Evolutionary conservation across 257 asterid genomes (phyloP).

Genomic region (Linaria vulgaris): DNA sequence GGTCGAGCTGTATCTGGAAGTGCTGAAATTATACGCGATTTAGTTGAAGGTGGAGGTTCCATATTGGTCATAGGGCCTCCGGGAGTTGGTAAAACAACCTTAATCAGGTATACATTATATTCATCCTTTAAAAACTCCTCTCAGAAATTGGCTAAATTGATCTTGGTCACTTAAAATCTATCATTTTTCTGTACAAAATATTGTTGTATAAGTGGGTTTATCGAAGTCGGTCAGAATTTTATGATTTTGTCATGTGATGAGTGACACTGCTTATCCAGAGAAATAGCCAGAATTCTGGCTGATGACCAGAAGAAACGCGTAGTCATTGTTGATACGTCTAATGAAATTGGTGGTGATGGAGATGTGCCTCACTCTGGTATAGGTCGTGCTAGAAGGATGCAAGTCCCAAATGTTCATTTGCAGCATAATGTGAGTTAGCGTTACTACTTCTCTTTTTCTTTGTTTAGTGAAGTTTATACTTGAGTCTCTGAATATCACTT

Average conservation of each 20-base stretch:
- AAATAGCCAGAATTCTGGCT: conserved; percentile 90
- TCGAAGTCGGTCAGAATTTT: not conserved
- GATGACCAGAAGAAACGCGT: conserved; percentile 91
- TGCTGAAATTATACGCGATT: conserved; percentile 91
- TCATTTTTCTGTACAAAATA: not conserved
- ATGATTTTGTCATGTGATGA: conserved; percentile 9
- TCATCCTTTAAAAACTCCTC: conserved; percentile 5
- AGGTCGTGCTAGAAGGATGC: conserved; percentile 99
- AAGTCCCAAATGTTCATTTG: conserved; percentile 90
- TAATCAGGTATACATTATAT: conserved; percentile 62
- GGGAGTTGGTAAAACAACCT: conserved; percentile 97
- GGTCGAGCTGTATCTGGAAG: conserved; percentile 98
- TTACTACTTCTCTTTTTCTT: not conserved
- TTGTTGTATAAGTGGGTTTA: not conserved
- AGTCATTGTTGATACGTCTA: conserved; percentile 92
- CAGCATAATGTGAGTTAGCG: conserved; percentile 79
- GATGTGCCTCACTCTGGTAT: conserved; percentile 97
- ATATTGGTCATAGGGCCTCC: conserved; percentile 97
- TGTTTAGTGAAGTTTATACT: not conserved
- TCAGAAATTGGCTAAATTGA: not conserved
- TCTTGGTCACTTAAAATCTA: not conserved
- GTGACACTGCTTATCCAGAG: conserved; percentile 46
- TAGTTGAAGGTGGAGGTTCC: conserved; percentile 85
- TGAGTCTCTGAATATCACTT: conserved; percentile 23
- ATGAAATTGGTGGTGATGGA: conserved; percentile 98